phyloP scores from a whole-genome alignment of 1,284 basidiomycete species.

The Ceratorhiza oryzae-sativae region DNA sequence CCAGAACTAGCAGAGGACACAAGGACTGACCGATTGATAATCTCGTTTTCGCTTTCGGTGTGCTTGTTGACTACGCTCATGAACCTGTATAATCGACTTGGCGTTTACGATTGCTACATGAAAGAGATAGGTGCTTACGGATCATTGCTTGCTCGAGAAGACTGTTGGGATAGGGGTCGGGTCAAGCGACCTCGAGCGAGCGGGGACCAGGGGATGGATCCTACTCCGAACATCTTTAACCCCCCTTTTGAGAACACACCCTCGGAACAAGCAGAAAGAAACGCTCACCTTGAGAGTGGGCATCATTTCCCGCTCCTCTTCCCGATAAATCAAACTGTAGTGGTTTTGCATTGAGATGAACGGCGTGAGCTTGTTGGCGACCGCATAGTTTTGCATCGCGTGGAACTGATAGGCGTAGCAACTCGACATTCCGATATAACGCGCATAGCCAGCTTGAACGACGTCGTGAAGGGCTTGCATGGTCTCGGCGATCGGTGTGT shows the following conservation, averaged over 20 bases:
- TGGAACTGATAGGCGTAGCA: conserved; percentile 47
- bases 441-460: conserved; percentile 52
- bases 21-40: conserved; percentile 26
- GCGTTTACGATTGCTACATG: not conserved
- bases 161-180: conserved; percentile 20
- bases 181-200: conserved; percentile 39
- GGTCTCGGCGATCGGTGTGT: conserved; percentile 53
- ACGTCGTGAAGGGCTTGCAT: conserved; percentile 47
- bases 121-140: conserved; percentile 2
- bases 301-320: conserved; percentile 51
- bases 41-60: not conserved
- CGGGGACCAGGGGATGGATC: conserved; percentile 41
- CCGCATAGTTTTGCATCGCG: conserved; percentile 49
- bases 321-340: conserved; percentile 45
- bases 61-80: not conserved
- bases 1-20: not conserved
- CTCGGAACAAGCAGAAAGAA: not conserved
- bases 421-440: conserved; percentile 56
- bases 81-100: not conserved
- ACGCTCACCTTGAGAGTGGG: conserved; percentile 39
- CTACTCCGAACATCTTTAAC: conserved; percentile 38
- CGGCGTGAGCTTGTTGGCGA: conserved; percentile 51
- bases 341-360: conserved; percentile 57
- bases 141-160: conserved; percentile 15
- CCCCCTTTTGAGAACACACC: not conserved